phyloP scores from a whole-genome alignment of 192 early-diverging fungal species.

The Dispira simplex region DNA sequence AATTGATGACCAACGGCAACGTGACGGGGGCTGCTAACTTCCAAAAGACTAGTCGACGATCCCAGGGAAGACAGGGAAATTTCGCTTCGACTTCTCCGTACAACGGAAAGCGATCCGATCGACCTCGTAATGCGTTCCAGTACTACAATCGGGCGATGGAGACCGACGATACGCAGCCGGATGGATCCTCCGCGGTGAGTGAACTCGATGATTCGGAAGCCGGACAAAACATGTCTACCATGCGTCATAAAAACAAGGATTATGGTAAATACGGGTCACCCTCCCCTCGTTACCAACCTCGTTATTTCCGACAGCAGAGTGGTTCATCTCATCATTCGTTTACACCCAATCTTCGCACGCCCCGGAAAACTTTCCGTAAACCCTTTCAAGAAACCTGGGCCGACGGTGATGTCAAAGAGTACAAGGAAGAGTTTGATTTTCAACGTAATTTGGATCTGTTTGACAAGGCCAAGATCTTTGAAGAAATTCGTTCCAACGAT shows the following conservation, averaged over 20 bases:
- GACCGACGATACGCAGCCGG: background rate
- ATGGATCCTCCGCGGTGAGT: too few species aligned
- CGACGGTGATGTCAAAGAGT: slow-evolving; percentile 36
- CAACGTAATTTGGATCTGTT: slow-evolving; percentile 42
- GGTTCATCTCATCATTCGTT: background rate
- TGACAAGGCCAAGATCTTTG: slow-evolving; percentile 57
- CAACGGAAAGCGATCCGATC: background rate
- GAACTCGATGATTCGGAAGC: slow-evolving; percentile 11
- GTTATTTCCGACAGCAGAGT: background rate
- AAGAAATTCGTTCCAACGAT: slow-evolving; percentile 48
- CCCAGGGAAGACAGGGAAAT: background rate
- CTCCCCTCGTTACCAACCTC: background rate
- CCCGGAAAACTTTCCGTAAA: background rate
- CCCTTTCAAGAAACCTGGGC: slow-evolving; percentile 31
- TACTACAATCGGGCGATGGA: background rate
- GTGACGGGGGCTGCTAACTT: background rate
- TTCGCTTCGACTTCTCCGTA: background rate
- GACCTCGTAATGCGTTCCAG: background rate
- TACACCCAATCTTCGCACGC: slow-evolving; percentile 1
- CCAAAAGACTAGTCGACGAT: background rate
- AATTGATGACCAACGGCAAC: too few species aligned
- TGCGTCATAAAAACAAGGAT: background rate
- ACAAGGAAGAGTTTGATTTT: slow-evolving; percentile 50
- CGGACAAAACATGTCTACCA: background rate
- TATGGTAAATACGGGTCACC: background rate